Evolutionary conservation across 768 basidiomycete species (phyloP), one percentile per base, ranked within the genome.

Genomic region (Hirschioporus abietinus): DNA sequence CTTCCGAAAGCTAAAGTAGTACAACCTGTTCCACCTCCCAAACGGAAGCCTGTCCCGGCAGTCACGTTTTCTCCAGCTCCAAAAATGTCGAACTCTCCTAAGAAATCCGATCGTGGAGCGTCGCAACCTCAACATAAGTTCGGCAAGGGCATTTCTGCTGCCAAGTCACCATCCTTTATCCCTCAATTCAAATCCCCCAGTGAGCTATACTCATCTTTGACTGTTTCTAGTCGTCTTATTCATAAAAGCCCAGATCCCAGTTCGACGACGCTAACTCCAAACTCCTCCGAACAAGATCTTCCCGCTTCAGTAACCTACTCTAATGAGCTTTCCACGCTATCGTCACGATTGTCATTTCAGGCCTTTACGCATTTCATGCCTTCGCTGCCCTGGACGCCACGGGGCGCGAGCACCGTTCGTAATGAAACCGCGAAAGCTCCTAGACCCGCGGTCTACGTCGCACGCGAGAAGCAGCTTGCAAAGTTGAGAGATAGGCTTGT

Each of bases 401-500:
- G 68, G 68, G 66, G 72, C 75, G 58, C 71, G 68, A 70, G 71
- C 69, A 52, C 67, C 63, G 63, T 63, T 65, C 64, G 67, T 57
- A 66, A 69, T 64, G 64, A 64, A 42, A 30, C 70, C 10, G 65
- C 70, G 52, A 58, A 70, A 59, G 62, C 58, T 58, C 70, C 60
- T 66, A 66, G 68, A 25, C 34, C 60, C 60, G 42, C 57, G n/a
- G 68, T 67, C 12, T 90, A 80, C 72, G 87, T 90, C 61, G 81
- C 87, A 27, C 88, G 83, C 73, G 83, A 88, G 71, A 83, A 79
- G 69, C 92, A 93, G 74, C 74, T 93, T 70, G 83, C 84, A 73
- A 86, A 83, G 76, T 76, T 93, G 71, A 82, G 80, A 73, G 71
- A 75, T 35, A 84, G 87, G 69, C 76, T 93, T 73, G 79, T 83